Base-by-base conservation (phyloP, 1,284 basidiomycete genomes). In the Leucoagaricus sp. region DNA sequence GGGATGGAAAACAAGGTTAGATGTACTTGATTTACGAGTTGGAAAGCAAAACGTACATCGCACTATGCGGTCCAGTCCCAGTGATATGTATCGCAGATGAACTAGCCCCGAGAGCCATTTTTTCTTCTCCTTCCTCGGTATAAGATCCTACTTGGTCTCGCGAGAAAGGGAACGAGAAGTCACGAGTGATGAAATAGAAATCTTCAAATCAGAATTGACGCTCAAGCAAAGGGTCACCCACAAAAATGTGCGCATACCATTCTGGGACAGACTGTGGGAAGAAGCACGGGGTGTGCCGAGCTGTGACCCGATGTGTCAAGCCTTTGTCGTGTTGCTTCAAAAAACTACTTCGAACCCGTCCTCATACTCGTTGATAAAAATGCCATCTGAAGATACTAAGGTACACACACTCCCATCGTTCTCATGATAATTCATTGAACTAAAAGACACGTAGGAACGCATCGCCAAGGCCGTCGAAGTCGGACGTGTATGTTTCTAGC, bases 361-460 rank as follows among this genome's bases (percentile, higher is more conserved):
- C 46, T 25, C 26, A 40, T 49, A 49, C 44, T 52, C 41, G 62
- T 47, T 49, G 13, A 25, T 58, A 67, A 77, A 63, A 62, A 93
- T 93, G 90, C 87, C 88, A 64, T 93, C 90, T 50, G 90, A 93
- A 77, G 90, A 93, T 69, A 90, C 88, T 71, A 92, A 89, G 74
- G 90, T 91, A 31, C n/a, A 79, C 64, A 2, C 23, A 17, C 13
- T 48, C 25, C 17, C 31, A 19, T 19, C 38, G 15, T 31, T 28
- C 31, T 5, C 44, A 29, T 53, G 53, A 2, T 58, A 23, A 33
- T 28, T 53, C 36, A 19, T 40, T 12, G 1, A 44, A 19, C 10
- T 12, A 6, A 15, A 13, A 23, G 17, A 21, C n/a, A 7, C 8
- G 3, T 59, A 93, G 91, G 91, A 93, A 76, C 81, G 87, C 72